phyloP scores from a whole-genome alignment of 202 grass and related monocot species.

The Cymbopogon flexuosus region DNA sequence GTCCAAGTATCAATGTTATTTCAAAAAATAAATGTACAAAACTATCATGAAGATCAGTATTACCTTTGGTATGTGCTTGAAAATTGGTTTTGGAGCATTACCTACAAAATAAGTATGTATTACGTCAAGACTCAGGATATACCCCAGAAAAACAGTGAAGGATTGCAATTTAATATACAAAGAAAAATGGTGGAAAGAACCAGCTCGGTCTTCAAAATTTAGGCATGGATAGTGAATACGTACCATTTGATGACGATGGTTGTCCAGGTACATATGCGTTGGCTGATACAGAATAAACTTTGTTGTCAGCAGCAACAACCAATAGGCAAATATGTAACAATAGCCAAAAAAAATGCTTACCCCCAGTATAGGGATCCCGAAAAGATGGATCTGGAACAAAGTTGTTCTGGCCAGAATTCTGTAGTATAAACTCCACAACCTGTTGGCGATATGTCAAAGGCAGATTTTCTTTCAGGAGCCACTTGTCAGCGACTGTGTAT shows the following conservation, averaged over 20 bases:
- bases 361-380: conserved; percentile 82
- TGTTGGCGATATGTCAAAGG: conserved; percentile 92
- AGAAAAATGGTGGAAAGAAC: neutral
- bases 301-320: conserved; percentile 27
- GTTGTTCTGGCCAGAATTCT: conserved; percentile 86
- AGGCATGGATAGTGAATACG: neutral
- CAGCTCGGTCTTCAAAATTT: neutral
- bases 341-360: conserved; percentile 43
- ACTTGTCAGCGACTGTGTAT: conserved; percentile 80
- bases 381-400: conserved; percentile 85
- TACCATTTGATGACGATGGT: conserved; percentile 66
- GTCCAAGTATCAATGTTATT: conserved; percentile 2
- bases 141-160: neutral
- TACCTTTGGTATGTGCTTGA: conserved; percentile 99
- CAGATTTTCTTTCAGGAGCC: conserved; percentile 93
- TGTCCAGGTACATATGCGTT: conserved; percentile 88
- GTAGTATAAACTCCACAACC: conserved; percentile 94
- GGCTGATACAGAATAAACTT: conserved; percentile 50
- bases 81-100: conserved; percentile 52
- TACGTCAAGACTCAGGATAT: conserved; percentile 4
- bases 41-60: neutral
- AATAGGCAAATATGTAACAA: conserved; percentile 2
- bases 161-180: conserved; percentile 13
- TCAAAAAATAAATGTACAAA: neutral
- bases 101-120: conserved; percentile 43